Evolutionary conservation across 1,284 basidiomycete species (phyloP).

Genomic region (Chalciporus sp.): DNA sequence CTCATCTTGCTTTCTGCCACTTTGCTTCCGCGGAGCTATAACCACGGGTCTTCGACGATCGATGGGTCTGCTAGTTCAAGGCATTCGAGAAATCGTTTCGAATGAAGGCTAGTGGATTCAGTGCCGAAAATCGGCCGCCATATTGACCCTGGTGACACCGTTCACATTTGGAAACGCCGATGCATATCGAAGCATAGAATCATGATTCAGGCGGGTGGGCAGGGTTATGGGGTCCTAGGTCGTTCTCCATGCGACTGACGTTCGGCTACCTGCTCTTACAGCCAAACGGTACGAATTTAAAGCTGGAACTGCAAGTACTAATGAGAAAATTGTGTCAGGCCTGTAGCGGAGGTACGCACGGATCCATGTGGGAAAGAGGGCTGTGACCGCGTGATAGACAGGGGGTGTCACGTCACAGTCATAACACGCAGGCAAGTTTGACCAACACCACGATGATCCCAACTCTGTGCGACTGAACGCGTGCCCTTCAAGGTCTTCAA

Average conservation of each 20-base stretch:
- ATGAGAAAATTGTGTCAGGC: no score
- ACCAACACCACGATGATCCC: no score
- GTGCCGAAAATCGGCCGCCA: not conserved
- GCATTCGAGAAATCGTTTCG: not conserved
- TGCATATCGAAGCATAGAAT: not conserved
- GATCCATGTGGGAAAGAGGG: slow-evolving; percentile 13
- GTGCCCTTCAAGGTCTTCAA: no score
- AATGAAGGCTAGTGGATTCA: not conserved
- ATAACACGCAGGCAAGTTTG: not conserved
- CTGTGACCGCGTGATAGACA: slow-evolving; percentile 34
- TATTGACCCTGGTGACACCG: not conserved
- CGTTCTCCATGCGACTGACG: no score
- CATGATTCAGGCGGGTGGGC: no score
- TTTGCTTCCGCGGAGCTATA: slow-evolving; percentile 5
- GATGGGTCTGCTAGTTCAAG: not conserved
- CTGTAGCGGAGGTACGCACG: no score
- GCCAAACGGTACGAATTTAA: no score
- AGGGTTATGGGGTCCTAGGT: no score
- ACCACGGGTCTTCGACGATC: not conserved
- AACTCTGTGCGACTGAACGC: no score
- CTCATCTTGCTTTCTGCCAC: not conserved
- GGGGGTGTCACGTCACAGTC: slow-evolving; percentile 35
- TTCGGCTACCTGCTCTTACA: no score
- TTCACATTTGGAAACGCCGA: slow-evolving; percentile 18
- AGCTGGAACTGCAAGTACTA: no score